Evolutionary conservation across 2,329 filamentous ascomycete species (phyloP), one percentile per base, ranked within the genome.

Genomic region (Dactylonectria estremocensis): DNA sequence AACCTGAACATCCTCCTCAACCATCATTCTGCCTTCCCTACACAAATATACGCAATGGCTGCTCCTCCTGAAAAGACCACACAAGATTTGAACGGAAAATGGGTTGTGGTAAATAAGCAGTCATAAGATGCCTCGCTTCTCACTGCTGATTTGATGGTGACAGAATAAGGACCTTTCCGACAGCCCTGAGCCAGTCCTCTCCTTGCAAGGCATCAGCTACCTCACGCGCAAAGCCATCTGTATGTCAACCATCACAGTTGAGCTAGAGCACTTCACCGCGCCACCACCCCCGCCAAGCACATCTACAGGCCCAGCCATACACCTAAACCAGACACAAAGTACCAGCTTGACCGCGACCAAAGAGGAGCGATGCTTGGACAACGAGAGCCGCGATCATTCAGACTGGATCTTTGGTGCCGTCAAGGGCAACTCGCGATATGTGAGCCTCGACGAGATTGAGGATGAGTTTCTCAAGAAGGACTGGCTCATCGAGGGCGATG

Each of bases 361-460:
- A 43, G 88, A 90, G 84, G 78, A 79, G 69, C 87, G 88, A 64
- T 86, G 83, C 77, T 75, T 87, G 54, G 88, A 90, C 82, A 77
- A 81, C 78, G 73, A 73, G 62, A 79, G 73, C 71, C 90, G 92
- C 73, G 87, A 89, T 69, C 93, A 95, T 84, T 83, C 83, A 24
- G 94, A 97, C 84, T 91, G 90, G 85, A 88, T 97, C 72, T 97
- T 97, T 79, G 95, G 95, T 64, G 83, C 82, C 61, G 87, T 96
- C 68, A 83, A 84, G 58, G 93, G 92, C 62, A 85, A 85, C 66
- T 89, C 86, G 48, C 81, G 83, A 50, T 90, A 86, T 77, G 72
- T 88, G 64, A 77, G 74, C 8, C 77, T 82, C 20, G 83, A 80
- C 22, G 84, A 86, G 16, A 80, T 89, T 40, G 79, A 83, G n/a